A percentile compares a stretch with the other conserved stretches of the same genome.
phyloP scores from a whole-genome alignment of 176 grass and related monocot genomes.

The Zoysia pacifica region DNA sequence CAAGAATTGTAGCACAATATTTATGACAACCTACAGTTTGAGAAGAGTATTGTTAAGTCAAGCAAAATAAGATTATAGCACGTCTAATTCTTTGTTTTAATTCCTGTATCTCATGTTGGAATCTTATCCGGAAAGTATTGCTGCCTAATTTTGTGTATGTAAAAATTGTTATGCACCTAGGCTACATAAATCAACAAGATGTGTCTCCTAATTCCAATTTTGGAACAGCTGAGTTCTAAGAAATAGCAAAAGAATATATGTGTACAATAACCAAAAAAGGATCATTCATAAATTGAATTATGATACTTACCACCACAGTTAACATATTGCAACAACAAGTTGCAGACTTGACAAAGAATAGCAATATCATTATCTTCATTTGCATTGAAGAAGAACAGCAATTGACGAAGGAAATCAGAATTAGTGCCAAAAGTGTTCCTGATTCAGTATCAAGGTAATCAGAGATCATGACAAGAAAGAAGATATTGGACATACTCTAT shows the following conservation, averaged over 20 bases:
- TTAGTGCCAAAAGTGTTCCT: conserved; percentile 68
- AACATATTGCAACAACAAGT: conserved; percentile 72
- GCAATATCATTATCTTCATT: conserved; percentile 66
- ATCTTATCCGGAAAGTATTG: neutral
- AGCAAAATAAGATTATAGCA: no score
- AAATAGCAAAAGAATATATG: neutral
- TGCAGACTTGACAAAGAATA: conserved; percentile 71
- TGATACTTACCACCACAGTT: conserved; percentile 51
- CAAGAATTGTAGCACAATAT: neutral
- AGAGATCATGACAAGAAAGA: conserved; percentile 32
- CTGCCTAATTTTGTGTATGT: neutral
- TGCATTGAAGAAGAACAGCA: conserved; percentile 92
- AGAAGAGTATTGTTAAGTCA: no score
- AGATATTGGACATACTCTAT: conserved; percentile 17
- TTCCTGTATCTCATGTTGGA: neutral
- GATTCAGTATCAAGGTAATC: conserved; percentile 50
- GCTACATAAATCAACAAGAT: neutral
- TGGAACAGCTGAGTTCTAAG: conserved; percentile 2
- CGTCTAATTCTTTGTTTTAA: neutral
- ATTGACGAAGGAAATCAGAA: conserved; percentile 88
- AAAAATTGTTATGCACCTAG: neutral
- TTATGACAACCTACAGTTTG: no score
- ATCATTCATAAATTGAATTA: conserved; percentile 1
- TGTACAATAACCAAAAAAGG: neutral
- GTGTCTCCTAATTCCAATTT: neutral